Conservation (phyloP, 1,284 basidiomycete genomes). For the Inonotus obliquus region DNA sequence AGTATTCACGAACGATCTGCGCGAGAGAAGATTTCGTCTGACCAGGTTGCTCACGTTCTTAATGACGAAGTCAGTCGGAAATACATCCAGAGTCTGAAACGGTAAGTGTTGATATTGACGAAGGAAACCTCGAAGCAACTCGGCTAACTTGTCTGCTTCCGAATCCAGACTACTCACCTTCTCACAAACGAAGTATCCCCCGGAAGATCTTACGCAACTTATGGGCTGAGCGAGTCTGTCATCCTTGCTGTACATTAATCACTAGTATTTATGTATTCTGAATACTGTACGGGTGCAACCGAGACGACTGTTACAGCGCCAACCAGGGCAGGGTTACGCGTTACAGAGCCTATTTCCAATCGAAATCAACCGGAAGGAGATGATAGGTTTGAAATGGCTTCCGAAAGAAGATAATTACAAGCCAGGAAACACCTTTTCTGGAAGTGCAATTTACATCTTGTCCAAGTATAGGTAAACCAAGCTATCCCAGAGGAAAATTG, state of each 20-base stretch:
- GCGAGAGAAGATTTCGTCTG: constrained; percentile 93
- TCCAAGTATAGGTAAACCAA: no score
- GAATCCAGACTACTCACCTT: constrained; percentile 78
- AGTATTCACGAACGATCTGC: constrained; percentile 98
- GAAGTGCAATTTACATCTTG: no score
- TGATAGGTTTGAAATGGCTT: no score
- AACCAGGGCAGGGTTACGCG: no score
- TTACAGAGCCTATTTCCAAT: no score
- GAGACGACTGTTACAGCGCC: no score
- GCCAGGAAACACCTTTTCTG: no score
- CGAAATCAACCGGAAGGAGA: no score
- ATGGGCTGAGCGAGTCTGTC: constrained; percentile 68
- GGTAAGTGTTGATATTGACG: constrained; percentile 45
- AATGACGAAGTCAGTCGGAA: constrained; percentile 99
- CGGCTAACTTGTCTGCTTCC: constrained; percentile 11
- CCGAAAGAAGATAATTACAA: no score
- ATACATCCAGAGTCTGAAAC: constrained; percentile 97
- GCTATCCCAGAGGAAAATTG: no score
- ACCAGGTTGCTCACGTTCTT: constrained; percentile 95
- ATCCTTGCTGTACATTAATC: not conserved
- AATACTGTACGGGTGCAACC: no score
- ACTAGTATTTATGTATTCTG: not conserved
- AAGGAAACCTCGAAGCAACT: not conserved
- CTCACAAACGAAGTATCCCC: constrained; percentile 91
- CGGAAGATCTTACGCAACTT: constrained; percentile 83